phyloP scores from a whole-genome alignment of 768 basidiomycete genomes.

The Suillus subalutaceus region DNA sequence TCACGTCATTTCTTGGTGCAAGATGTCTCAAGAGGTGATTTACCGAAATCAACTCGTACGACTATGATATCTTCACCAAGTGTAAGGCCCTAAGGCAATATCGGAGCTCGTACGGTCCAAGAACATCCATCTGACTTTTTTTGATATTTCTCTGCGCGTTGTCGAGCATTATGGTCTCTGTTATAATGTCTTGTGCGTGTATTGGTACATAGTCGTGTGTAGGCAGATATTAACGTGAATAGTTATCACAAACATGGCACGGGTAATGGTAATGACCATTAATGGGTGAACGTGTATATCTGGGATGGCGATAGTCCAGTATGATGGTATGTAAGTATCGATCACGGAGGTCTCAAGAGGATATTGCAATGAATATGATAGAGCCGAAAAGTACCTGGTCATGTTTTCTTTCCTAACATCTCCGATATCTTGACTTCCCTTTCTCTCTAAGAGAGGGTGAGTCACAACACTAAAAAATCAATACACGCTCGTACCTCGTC shows the following conservation, averaged over 20 bases:
- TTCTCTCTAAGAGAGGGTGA: constrained; percentile 44
- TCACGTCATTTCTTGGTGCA: not conserved
- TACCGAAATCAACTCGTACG: not conserved
- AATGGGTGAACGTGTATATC: not conserved
- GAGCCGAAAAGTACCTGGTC: not conserved
- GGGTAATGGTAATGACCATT: not conserved
- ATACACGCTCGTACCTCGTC: constrained; percentile 51
- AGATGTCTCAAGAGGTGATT: not conserved
- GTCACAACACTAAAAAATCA: not conserved
- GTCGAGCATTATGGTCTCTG: not conserved
- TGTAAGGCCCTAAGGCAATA: not conserved
- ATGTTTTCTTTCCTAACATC: constrained; percentile 26
- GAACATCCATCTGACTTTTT: not conserved
- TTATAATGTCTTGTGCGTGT: not conserved
- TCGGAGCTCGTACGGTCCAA: not conserved
- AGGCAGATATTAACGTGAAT: not conserved
- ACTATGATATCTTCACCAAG: not conserved
- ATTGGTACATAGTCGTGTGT: not conserved
- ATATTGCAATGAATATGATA: not conserved
- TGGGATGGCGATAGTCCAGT: not conserved
- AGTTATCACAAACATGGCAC: not conserved
- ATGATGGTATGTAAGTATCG: not conserved
- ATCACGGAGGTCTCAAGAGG: not conserved
- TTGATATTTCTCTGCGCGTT: not conserved
- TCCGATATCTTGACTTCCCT: constrained; percentile 52